Base-by-base conservation (phyloP, 306 rosid species). In the Sicyos baderoa region DNA sequence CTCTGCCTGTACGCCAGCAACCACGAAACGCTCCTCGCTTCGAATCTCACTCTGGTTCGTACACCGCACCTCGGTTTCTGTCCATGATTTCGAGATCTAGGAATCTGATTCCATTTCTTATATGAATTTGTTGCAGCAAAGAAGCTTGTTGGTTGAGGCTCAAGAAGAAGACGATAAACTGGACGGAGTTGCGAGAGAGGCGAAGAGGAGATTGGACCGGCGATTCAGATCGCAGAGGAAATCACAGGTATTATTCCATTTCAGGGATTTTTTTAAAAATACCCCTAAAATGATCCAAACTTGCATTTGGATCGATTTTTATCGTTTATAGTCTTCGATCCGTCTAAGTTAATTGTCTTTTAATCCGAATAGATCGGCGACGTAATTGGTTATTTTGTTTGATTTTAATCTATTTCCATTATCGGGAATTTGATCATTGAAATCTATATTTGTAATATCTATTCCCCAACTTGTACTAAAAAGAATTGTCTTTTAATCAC, bases 181-280 rank as follows among this genome's bases (percentile, higher is more conserved):
- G 52, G 97, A 79, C 32, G 84, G 60, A 18, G 76, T 64, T 15
- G 96, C 90, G 8, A 78, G 77, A 70, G 94, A 82, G 72, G 98
- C 98, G 59, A 93, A 84, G 74, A 82, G 68, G 76, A 89, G 94
- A 75, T 68, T 93, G 60, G 97, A 93, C 80, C 79, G 78, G 64
- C 86, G 73, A 77, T 68, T 93, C 6, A 76, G 82, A 54, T 71
- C 81, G 29, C 79, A 67, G 19, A 61, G 71, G 44, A 86, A 72
- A 55, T 17, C 80, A 68, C 66, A 79, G 16, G 68, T 2, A 35
- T 6, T 35, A 35, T 25, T 25, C 3, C 29, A 25, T 25, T n/a
- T n/a, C n/a, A n/a, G n/a, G n/a, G n/a, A n/a, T n/a, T n/a, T n/a
- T n/a, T n/a, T n/a, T n/a, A n/a, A n/a, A n/a, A n/a, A n/a, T n/a